A percentile compares a stretch with the other conserved stretches of the same genome.
Conservation (phyloP, 176 grass and related monocot species). For the Paspalum vaginatum region DNA sequence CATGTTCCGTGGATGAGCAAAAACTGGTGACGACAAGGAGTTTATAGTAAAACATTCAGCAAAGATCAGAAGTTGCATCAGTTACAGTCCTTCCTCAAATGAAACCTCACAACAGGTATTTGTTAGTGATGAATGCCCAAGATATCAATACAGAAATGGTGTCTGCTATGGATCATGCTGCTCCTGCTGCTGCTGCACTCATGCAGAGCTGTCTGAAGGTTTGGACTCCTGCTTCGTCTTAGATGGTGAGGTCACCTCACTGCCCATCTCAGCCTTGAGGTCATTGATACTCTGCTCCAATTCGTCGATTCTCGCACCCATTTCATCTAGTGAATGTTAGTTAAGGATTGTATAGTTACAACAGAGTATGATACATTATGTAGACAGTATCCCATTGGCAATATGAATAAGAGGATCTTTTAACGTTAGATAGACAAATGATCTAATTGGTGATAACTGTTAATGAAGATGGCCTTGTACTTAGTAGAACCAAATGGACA, state of each 20-base stretch:
- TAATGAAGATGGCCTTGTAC: background rate
- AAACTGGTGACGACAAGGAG: background rate
- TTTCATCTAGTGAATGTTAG: slow-evolving; percentile 72
- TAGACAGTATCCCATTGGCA: background rate
- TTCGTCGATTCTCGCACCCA: slow-evolving; percentile 77
- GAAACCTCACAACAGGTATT: slow-evolving; percentile 3
- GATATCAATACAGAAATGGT: background rate
- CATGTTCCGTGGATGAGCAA: background rate
- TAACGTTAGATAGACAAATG: background rate
- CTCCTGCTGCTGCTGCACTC: slow-evolving; percentile 21
- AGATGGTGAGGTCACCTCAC: slow-evolving; percentile 42
- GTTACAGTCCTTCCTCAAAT: background rate
- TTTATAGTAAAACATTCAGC: background rate
- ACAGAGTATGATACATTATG: background rate
- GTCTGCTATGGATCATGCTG: background rate
- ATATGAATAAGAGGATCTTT: background rate
- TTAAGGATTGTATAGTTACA: slow-evolving; percentile 45
- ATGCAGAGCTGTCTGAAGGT: slow-evolving; percentile 45
- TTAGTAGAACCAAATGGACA: background rate
- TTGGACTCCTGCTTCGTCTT: slow-evolving; percentile 55
- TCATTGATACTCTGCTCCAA: slow-evolving; percentile 77
- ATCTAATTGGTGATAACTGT: background rate
- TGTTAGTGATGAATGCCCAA: slow-evolving; percentile 13
- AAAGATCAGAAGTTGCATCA: background rate
- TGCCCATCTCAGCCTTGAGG: slow-evolving; percentile 70